Evolutionary conservation across 225 moss, liverwort and hornwort genomes (phyloP).

Genomic region (Straminergon stramineum): DNA sequence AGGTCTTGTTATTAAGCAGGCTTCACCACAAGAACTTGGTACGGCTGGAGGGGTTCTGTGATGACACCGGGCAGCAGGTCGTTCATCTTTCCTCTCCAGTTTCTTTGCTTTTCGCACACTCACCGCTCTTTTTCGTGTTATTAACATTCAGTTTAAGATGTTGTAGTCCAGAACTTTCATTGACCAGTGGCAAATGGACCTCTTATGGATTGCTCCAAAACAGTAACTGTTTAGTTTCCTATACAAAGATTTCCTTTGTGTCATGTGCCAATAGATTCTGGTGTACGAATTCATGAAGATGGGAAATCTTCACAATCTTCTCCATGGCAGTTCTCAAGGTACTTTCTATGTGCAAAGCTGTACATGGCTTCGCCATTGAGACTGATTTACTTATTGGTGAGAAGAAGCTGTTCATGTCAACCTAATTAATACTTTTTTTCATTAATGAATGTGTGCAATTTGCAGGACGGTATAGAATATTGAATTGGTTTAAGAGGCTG

Average conservation of each 20-base stretch:
- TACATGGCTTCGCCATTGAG: no score
- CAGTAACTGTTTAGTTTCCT: neutral
- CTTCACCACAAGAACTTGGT: conserved; percentile 42
- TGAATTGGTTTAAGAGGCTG: conserved; percentile 38
- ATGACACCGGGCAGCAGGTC: conserved; percentile 26
- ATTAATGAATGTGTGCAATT: neutral
- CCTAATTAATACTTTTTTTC: neutral
- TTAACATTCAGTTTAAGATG: neutral
- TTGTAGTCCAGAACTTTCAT: neutral
- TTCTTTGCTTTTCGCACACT: neutral
- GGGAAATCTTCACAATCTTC: conserved; percentile 25
- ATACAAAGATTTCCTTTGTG: neutral
- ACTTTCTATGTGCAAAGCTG: neutral
- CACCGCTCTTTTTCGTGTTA: neutral
- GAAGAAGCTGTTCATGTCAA: neutral
- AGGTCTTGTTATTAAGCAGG: conserved; percentile 35
- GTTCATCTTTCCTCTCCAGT: neutral
- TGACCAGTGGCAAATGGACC: neutral
- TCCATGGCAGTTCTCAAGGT: conserved; percentile 17
- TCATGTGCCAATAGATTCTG: conserved; percentile 16
- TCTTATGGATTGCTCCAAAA: neutral
- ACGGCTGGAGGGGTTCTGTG: conserved; percentile 34
- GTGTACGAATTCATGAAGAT: conserved; percentile 39
- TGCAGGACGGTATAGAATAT: neutral
- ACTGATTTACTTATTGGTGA: neutral